Conservation (phyloP, 306 rosid genomes). For the Sicyos baderoa region DNA sequence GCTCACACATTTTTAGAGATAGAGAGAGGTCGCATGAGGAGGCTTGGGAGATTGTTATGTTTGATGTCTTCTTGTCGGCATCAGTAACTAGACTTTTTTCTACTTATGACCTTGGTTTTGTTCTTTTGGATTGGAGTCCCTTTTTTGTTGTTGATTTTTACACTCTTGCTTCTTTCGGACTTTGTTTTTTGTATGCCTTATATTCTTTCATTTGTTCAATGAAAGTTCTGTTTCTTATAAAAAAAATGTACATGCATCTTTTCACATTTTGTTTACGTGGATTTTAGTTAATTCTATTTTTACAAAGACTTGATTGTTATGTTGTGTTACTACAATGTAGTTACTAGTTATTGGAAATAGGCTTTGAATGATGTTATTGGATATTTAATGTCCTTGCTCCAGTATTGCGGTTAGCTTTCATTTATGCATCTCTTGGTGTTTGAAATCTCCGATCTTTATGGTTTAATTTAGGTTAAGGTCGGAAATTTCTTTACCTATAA, state of each 20-base stretch:
- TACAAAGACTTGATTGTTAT: neutral
- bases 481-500: conserved; percentile 79
- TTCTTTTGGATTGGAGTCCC: no score
- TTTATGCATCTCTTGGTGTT: neutral
- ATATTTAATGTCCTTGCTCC: neutral
- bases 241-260: neutral
- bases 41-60: no score
- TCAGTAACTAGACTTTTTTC: no score
- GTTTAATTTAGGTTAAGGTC: conserved; percentile 69
- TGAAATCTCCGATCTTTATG: conserved; percentile 25
- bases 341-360: neutral
- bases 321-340: neutral
- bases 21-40: no score
- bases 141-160: no score
- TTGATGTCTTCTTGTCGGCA: no score
- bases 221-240: no score
- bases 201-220: no score
- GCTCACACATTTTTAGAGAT: no score
- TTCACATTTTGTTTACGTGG: neutral
- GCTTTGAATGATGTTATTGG: neutral
- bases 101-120: no score
- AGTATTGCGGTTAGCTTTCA: neutral
- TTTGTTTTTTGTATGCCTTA: no score
- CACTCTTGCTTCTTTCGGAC: no score
- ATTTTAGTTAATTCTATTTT: neutral